Evolutionary conservation across 129 eudicot genomes (phyloP).

Genomic region (Gnaphalium uliginosum): DNA sequence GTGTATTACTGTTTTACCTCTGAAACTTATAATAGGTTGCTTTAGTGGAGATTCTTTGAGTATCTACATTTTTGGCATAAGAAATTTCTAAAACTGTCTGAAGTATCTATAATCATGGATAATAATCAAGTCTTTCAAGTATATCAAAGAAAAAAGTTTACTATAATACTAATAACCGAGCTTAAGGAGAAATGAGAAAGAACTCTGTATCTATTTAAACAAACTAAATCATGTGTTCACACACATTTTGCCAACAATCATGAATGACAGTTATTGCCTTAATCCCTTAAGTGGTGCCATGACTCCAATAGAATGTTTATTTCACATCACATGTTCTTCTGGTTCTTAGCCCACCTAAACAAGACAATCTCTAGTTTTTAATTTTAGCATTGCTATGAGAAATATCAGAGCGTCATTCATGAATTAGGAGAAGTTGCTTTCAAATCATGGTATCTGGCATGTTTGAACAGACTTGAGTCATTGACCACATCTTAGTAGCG

Average conservation of each 20-base stretch:
- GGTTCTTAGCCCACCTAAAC: background rate
- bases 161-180: background rate
- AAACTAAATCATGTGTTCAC: background rate
- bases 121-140: background rate
- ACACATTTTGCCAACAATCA: background rate
- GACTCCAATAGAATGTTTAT: no score
- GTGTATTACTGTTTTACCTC: background rate
- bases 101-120: background rate
- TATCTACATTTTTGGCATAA: background rate
- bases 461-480: background rate
- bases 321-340: background rate
- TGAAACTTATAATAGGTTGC: no score
- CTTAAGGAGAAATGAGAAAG: background rate
- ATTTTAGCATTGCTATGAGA: background rate
- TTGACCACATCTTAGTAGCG: background rate
- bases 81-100: background rate
- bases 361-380: background rate
- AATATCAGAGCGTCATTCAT: constrained; percentile 6
- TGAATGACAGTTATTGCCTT: background rate
- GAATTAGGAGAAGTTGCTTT: background rate
- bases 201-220: background rate
- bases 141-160: background rate
- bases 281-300: background rate
- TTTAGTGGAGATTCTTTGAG: background rate
- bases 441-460: background rate